phyloP scores from a whole-genome alignment of 179 eudicot species.

The Patellifolia procumbens region DNA sequence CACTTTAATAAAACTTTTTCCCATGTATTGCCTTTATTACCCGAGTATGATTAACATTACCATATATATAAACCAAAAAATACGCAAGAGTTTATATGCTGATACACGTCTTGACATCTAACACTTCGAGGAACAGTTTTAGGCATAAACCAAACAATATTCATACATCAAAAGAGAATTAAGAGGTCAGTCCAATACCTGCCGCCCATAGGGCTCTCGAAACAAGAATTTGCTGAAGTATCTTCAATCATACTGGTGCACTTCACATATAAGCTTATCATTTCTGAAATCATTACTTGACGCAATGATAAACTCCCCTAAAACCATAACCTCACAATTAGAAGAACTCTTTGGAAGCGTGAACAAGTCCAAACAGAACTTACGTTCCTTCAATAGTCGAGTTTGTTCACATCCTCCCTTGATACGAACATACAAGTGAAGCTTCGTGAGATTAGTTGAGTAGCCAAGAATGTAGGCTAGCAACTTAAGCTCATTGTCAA shows the following conservation, averaged over 20 bases:
- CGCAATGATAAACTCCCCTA: no score
- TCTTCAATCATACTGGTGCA: not conserved
- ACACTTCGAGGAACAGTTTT: not conserved
- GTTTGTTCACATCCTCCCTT: not conserved
- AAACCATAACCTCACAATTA: no score
- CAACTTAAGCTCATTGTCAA: not conserved
- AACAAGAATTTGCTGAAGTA: not conserved
- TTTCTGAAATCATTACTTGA: not conserved
- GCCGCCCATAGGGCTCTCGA: no score
- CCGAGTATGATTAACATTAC: not conserved
- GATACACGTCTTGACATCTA: not conserved
- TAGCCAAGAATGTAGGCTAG: not conserved
- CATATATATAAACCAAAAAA: not conserved
- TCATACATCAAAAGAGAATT: no score
- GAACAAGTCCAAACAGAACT: conserved; percentile 5
- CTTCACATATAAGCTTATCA: not conserved
- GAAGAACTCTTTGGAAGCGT: conserved; percentile 4
- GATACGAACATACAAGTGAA: not conserved
- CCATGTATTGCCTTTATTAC: not conserved
- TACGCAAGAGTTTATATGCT: not conserved
- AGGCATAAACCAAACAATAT: not conserved
- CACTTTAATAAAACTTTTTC: no score
- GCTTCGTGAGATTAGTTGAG: no score
- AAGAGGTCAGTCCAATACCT: no score
- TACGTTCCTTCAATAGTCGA: not conserved